Evolutionary conservation across 2,329 filamentous ascomycete species (phyloP), one percentile per base, ranked within the genome.

Genomic region (Aureobasidium subglaciale): DNA sequence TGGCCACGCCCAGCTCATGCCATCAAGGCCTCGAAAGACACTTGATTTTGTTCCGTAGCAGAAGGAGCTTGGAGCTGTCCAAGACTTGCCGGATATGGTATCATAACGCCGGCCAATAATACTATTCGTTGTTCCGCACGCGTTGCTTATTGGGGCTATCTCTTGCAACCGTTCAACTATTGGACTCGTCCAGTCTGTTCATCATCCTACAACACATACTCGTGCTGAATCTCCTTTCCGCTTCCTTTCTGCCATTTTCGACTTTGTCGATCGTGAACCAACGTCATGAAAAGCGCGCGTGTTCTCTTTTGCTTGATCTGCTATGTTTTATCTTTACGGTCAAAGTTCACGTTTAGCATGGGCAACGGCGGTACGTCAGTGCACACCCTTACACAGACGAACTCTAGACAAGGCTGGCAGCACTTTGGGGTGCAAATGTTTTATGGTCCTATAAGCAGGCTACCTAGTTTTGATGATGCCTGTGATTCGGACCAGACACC

Each of bases 101-200:
- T 18, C 43, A 35, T 48, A 25, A 24, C 34, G n/a, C n/a, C n/a
- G 37, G 32, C 46, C 46, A 50, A 50, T 50, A 50, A 38, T 38
- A 37, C 46, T 34, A 50, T 50, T 50, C 16, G 18, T 48, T 35
- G 24, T 25, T 35, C 43, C 20, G 30, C 27, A 5, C 42, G 46
- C 32, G 32, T 50, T 50, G 46, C 46, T 50, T 50, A 50, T 50
- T 50, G 46, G 22, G 22, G 22, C 20, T 13, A 15, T 34, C 38
- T 20, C 22, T n/a, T 8, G 11, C 11, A 48, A 50, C 46, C 32
- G 32, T 50, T 50, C 46, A 50, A 50, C 46, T 50, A 50, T 50
- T 50, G 46, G 32, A 45, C 42, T 45, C 11, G 11, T 22, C 42
- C 27, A 29, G 25, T 22, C 20, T 32, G 5, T 45, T 16, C 41